Evolutionary conservation across 1,284 basidiomycete species (phyloP).

Genomic region (Leccinum pachyderme): DNA sequence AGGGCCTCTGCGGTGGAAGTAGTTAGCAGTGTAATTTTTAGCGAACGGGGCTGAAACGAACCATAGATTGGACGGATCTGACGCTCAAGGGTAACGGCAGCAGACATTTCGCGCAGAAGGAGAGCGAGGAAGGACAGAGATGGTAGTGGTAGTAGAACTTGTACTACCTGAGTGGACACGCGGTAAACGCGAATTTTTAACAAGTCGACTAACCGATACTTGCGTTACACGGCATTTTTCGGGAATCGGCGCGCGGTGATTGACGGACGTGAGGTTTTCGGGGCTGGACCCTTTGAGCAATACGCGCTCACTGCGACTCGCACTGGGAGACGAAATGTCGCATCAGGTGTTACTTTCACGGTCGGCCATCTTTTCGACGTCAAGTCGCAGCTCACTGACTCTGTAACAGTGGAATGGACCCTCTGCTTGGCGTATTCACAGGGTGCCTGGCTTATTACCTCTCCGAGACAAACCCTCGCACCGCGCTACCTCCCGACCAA

Average conservation of each 20-base stretch:
- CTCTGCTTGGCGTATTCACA: constrained; percentile 78
- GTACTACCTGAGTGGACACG: constrained; percentile 6
- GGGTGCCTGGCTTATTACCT: constrained; percentile 82
- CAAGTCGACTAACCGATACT: constrained; percentile 26
- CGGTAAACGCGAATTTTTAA: constrained; percentile 27
- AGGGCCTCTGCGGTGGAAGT: constrained; percentile 60
- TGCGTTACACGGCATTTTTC: constrained; percentile 28
- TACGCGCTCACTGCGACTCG: not conserved
- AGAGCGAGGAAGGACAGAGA: not conserved
- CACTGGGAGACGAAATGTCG: constrained; percentile 20
- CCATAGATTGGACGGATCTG: constrained; percentile 81
- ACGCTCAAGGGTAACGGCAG: constrained; percentile 59
- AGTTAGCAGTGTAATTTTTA: constrained; percentile 8
- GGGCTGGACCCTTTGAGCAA: not conserved
- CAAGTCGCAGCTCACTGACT: constrained; percentile 6
- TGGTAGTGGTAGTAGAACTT: not conserved
- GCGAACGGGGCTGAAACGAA: constrained; percentile 32
- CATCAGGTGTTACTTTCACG: constrained; percentile 46
- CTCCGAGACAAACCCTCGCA: constrained; percentile 82
- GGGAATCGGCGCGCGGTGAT: constrained; percentile 18
- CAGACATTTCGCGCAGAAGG: constrained; percentile 35
- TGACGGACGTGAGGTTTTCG: constrained; percentile 5
- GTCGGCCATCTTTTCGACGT: constrained; percentile 34
- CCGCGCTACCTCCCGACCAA: constrained; percentile 64
- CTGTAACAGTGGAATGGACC: constrained; percentile 57